These are phyloP conservation scores for Magnaporthales sp. DNA, from an alignment of 2,329 filamentous ascomycete species.

Conservation along the genomic window DNA sequence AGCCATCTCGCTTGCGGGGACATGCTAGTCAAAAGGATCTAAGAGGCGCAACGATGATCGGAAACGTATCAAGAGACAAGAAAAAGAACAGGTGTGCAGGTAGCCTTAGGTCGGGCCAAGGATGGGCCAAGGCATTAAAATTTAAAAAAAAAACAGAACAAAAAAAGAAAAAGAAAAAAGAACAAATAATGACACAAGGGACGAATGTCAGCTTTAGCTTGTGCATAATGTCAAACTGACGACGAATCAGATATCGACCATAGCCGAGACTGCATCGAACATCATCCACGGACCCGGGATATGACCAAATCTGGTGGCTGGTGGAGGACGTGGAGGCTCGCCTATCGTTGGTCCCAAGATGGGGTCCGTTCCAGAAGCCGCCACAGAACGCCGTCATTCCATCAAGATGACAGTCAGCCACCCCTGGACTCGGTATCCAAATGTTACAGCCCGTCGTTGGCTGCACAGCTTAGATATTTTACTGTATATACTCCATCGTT, in stretches of 20 bases:
- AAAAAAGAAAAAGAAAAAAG: background rate
- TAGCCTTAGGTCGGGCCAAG: background rate
- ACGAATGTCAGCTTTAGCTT: background rate
- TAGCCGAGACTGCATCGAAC: background rate
- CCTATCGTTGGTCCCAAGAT: background rate
- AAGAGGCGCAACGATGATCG: background rate
- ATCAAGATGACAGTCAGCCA: background rate
- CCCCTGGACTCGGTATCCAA: background rate
- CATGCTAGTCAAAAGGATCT: background rate
- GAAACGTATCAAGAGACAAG: background rate
- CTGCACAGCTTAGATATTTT: background rate
- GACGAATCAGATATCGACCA: background rate
- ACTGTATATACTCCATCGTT: background rate
- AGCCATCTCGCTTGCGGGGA: background rate
- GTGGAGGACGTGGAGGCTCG: background rate
- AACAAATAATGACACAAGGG: too few relatives aligned
- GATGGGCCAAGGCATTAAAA: background rate
- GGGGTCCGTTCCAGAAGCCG: slow-evolving; percentile 1
- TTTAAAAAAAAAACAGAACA: background rate
- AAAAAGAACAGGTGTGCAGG: background rate
- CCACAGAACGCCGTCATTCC: background rate
- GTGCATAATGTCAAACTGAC: background rate
- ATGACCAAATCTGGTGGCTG: background rate
- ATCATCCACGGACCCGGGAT: background rate
- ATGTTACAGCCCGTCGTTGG: background rate